These are phyloP conservation scores for Tulasnella calospora DNA, from an alignment of 768 basidiomycete species.

Conservation along the genomic window DNA sequence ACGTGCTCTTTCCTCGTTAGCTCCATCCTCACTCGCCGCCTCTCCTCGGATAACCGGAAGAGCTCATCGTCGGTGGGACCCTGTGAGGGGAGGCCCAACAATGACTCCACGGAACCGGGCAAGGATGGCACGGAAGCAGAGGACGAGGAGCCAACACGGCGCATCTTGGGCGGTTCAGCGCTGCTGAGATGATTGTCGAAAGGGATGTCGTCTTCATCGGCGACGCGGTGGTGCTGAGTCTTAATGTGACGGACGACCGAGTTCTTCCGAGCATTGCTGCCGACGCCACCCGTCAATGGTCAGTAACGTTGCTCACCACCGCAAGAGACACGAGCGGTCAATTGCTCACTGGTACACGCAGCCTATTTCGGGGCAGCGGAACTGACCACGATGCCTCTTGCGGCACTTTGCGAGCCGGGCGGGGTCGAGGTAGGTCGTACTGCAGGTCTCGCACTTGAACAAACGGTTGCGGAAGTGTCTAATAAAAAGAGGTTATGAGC, in stretches of 20 bases:
- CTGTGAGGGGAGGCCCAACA: neutral
- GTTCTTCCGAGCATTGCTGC: neutral
- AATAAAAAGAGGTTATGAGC: too few relatives aligned
- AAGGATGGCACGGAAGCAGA: neutral
- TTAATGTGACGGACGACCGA: neutral
- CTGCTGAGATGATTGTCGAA: neutral
- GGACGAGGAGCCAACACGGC: neutral
- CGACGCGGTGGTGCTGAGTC: neutral
- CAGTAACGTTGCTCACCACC: neutral
- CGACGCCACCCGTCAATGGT: neutral
- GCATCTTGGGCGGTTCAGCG: neutral
- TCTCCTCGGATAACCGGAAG: neutral
- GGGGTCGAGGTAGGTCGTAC: neutral
- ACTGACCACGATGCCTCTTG: slow-evolving; percentile 3
- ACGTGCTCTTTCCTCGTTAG: neutral
- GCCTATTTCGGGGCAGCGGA: neutral
- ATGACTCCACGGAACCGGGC: neutral
- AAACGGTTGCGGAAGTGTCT: neutral
- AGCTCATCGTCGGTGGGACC: neutral
- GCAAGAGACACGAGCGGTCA: neutral
- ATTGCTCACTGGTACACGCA: neutral
- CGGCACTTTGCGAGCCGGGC: neutral
- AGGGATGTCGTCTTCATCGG: neutral
- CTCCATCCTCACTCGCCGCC: neutral
- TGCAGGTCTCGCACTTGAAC: neutral